Evolutionary conservation across 176 grass and related monocot species (phyloP), one percentile per base, ranked within the genome.

Genomic region (Eragrostis nindensis): DNA sequence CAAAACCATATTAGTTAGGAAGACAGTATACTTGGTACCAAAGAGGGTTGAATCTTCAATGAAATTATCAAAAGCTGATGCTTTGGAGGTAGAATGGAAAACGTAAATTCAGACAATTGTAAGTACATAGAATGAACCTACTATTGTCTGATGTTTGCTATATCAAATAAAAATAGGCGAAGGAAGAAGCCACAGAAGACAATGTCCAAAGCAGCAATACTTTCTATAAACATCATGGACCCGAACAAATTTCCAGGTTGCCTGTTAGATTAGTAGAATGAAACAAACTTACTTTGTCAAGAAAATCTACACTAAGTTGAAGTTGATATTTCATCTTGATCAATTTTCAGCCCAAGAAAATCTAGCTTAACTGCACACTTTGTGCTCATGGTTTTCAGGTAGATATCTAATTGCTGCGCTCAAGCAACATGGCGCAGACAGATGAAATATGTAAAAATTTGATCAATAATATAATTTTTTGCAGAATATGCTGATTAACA

Each of bases 1-100:
- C 49, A 90, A 76, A 48, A 76, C 61, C 59, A 83, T 30, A 71
- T 25, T 53, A 86, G 47, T 91, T 70, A 81, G 38, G 47, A 73
- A 53, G 17, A 50, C 26, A 60, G 7, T 49, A 24, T 29, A 36
- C 47, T 70, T 63, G 47, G 8, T 19, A 68, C 19, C 2, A 42
- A 46, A 18, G 9, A 62, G 30, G 21, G 79, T 68, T 3, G 32
- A 68, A 2, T 3, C 46, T 9, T 5, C 8, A 30, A 47, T 42
- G 29, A 68, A 56, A 75, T 36, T 71, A 60, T 27, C 55, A 38
- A 62, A 26, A n/a, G 21, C 4, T 16, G 62, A 70, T 69, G 44
- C 63, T 70, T 70, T 55, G 32, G 3, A 42, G 26, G 24, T 4
- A 25, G 44, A 80, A 63, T 17, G 36, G 0, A 11, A 65, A 80